phyloP scores from a whole-genome alignment of 352 stramenopile genomes.

The Phytopythium helicoides region DNA sequence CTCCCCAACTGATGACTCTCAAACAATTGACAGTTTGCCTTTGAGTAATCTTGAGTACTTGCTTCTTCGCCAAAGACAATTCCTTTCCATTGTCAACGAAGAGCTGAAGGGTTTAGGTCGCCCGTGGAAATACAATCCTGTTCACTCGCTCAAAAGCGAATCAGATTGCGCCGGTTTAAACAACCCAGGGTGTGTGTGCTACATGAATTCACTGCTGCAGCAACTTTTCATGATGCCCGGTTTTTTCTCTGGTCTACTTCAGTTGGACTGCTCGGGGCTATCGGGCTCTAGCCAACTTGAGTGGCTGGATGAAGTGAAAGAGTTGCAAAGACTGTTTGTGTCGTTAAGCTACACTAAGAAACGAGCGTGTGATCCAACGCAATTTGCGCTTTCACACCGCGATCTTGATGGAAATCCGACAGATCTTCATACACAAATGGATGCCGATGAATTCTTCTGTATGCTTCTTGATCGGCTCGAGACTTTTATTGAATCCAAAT shows the following conservation, averaged over 20 bases:
- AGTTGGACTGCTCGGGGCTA: slow-evolving; percentile 21
- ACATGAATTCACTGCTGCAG: slow-evolving; percentile 99
- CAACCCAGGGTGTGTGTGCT: slow-evolving; percentile 99
- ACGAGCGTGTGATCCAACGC: slow-evolving; percentile 52
- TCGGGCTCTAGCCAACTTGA: neutral
- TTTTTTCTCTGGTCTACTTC: slow-evolving; percentile 56
- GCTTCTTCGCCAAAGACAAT: slow-evolving; percentile 14
- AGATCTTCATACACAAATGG: slow-evolving; percentile 76
- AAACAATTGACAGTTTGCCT: neutral
- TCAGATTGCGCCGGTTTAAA: slow-evolving; percentile 83
- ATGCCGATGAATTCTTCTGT: slow-evolving; percentile 83
- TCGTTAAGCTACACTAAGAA: slow-evolving; percentile 41
- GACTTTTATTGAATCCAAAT: slow-evolving; percentile 31
- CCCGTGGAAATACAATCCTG: slow-evolving; percentile 59
- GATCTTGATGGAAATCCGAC: slow-evolving; percentile 75
- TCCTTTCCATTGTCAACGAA: slow-evolving; percentile 23
- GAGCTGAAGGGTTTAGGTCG: slow-evolving; percentile 30
- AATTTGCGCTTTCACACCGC: slow-evolving; percentile 64
- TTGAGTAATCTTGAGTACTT: slow-evolving; percentile 4
- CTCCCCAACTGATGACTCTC: neutral
- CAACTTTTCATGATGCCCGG: slow-evolving; percentile 89
- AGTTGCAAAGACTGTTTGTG: slow-evolving; percentile 75
- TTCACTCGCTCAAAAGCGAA: slow-evolving; percentile 36
- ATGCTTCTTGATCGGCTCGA: slow-evolving; percentile 78
- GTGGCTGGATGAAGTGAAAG: slow-evolving; percentile 49